These are phyloP conservation scores for Oidiodendron maius DNA, from an alignment of 495 filamentous ascomycete species.

Conservation along the genomic window DNA sequence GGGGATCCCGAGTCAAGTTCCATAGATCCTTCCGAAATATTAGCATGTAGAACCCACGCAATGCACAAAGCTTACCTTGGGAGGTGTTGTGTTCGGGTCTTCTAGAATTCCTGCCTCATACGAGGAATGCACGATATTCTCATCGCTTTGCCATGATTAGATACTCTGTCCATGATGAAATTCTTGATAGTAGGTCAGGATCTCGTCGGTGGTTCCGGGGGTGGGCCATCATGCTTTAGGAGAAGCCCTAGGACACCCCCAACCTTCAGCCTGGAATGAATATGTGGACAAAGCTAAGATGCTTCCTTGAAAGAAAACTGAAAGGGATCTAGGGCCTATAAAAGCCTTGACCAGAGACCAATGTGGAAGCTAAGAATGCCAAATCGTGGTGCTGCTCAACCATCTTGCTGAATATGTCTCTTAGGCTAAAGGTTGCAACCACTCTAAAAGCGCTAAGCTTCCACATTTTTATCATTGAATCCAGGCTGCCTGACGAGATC, in stretches of 20 bases:
- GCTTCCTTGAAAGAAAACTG: background rate
- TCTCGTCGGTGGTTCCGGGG: background rate
- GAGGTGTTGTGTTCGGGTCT: constrained; percentile 57
- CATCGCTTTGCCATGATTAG: constrained; percentile 50
- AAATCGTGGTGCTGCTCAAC: background rate
- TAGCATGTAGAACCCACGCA: background rate
- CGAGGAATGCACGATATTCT: constrained; percentile 85
- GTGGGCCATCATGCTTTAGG: background rate
- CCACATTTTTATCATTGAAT: background rate
- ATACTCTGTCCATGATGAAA: background rate
- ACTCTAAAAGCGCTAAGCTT: background rate
- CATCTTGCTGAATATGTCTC: background rate
- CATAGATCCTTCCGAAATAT: constrained; percentile 58
- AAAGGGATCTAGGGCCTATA: background rate
- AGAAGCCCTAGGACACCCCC: background rate
- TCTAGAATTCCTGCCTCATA: constrained; percentile 63
- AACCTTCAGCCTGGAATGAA: background rate
- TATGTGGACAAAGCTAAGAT: background rate
- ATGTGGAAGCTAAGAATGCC: background rate
- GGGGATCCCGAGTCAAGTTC: constrained; percentile 69
- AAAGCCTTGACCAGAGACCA: background rate
- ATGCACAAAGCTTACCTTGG: constrained; percentile 24
- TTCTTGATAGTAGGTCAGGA: background rate
- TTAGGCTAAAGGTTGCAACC: background rate
- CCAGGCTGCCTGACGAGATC: background rate